Percentiles rank a stretch among this genome's conserved stretches.
Evolutionary conservation across 148 eudicot species (phyloP).

Genomic region (Drosera capensis): DNA sequence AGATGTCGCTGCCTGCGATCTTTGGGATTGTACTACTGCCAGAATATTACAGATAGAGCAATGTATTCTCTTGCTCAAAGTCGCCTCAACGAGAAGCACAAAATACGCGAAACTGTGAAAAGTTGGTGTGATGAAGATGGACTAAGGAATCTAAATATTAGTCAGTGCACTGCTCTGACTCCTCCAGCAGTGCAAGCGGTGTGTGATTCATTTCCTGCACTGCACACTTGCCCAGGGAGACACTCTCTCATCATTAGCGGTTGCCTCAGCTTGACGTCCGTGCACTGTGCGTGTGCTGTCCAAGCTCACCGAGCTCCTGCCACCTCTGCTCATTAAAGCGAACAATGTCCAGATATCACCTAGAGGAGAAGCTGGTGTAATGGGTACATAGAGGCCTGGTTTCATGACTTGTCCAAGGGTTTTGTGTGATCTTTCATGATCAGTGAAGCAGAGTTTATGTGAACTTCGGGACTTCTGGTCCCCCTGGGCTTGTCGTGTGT

Average conservation of each 20-base stretch:
- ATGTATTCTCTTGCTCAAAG: conserved; percentile 88
- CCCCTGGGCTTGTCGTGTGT: too few relatives aligned
- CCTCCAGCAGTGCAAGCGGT: conserved; percentile 90
- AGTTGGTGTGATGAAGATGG: conserved; percentile 52
- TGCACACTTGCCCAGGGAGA: conserved; percentile 80
- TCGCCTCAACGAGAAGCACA: conserved; percentile 43
- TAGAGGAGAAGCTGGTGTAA: too few relatives aligned
- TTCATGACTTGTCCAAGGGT: too few relatives aligned
- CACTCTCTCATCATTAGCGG: conserved; percentile 95
- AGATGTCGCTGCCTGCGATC: conserved; percentile 64
- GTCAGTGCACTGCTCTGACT: conserved; percentile 95
- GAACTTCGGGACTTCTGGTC: too few relatives aligned
- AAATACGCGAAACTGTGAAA: conserved; percentile 40
- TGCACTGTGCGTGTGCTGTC: conserved; percentile 70
- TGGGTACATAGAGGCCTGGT: too few relatives aligned
- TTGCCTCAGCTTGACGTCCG: conserved; percentile 68
- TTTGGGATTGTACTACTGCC: conserved; percentile 83
- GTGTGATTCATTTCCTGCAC: conserved; percentile 78
- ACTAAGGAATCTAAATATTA: conserved; percentile 75
- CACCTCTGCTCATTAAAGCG: conserved; percentile 22
- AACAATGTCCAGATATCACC: too few relatives aligned
- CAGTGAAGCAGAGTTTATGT: too few relatives aligned
- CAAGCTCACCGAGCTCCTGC: conserved; percentile 27
- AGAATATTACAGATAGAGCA: conserved; percentile 82
- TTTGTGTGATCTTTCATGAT: too few relatives aligned